phyloP scores from a whole-genome alignment of 176 grass and related monocot genomes.

The Carex parvula region DNA sequence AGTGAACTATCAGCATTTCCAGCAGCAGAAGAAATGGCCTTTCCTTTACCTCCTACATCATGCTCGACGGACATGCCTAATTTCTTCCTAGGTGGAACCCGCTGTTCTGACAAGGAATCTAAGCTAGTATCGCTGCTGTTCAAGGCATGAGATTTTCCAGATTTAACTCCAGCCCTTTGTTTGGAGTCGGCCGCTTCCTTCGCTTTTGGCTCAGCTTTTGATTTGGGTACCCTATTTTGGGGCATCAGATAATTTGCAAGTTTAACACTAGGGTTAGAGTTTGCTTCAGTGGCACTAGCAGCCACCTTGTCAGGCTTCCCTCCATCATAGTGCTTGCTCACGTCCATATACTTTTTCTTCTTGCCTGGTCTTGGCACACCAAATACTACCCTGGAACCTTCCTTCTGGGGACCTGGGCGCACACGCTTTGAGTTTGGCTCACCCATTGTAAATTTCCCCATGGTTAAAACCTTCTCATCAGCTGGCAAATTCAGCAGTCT shows the following conservation, averaged over 20 bases:
- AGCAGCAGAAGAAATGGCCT: slow-evolving; percentile 26
- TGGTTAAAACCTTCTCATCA: slow-evolving; percentile 58
- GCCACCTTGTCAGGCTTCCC: slow-evolving; percentile 52
- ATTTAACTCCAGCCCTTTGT: slow-evolving; percentile 42
- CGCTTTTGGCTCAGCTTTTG: slow-evolving; percentile 53
- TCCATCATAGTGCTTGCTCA: slow-evolving; percentile 84
- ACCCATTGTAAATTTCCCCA: slow-evolving; percentile 52
- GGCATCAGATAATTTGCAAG: slow-evolving; percentile 51
- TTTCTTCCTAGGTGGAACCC: slow-evolving; percentile 25
- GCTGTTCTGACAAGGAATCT: slow-evolving; percentile 16
- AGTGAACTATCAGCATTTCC: slow-evolving; percentile 40
- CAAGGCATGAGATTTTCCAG: slow-evolving; percentile 42
- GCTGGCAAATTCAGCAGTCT: slow-evolving; percentile 48
- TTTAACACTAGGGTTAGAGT: slow-evolving; percentile 34
- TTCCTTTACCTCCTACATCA: slow-evolving; percentile 32
- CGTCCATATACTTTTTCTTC: slow-evolving; percentile 98
- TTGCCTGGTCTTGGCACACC: slow-evolving; percentile 98
- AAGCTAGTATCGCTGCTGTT: slow-evolving; percentile 34
- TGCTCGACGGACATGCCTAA: slow-evolving; percentile 4
- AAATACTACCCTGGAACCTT: slow-evolving; percentile 85
- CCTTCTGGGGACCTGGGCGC: slow-evolving; percentile 73
- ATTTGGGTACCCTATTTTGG: slow-evolving; percentile 40
- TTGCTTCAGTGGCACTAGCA: slow-evolving; percentile 25
- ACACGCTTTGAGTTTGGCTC: slow-evolving; percentile 59
- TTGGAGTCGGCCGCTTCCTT: slow-evolving; percentile 48